Evolutionary conservation across 2,329 filamentous ascomycete species (phyloP).

Genomic region (Phyllosticta citribraziliensis): DNA sequence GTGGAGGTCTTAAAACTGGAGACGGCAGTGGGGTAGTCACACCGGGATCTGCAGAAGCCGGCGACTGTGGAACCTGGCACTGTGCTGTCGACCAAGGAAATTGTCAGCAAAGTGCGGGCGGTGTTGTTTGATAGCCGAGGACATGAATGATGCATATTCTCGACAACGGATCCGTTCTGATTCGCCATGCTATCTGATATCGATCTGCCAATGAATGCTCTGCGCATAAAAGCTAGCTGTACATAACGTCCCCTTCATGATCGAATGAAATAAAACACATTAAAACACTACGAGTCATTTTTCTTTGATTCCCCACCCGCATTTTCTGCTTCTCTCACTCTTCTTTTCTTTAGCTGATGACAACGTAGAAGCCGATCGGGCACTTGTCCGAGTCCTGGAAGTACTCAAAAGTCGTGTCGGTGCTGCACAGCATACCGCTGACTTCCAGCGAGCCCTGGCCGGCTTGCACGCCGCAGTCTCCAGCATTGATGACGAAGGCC

Average conservation of each 20-base stretch:
- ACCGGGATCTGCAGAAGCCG: background rate
- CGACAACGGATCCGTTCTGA: background rate
- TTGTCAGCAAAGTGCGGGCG: background rate
- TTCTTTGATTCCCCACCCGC: background rate
- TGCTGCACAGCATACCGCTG: constrained; percentile 15
- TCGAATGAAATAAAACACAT: background rate
- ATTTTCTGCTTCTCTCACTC: background rate
- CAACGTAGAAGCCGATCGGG: constrained; percentile 17
- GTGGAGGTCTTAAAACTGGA: background rate
- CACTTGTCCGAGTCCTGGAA: constrained; percentile 14
- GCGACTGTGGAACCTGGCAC: background rate
- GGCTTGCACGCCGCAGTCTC: constrained; percentile 14
- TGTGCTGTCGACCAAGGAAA: background rate
- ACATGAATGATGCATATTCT: background rate
- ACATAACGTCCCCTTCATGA: background rate
- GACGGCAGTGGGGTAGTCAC: background rate
- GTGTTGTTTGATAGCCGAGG: background rate
- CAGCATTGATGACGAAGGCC: constrained; percentile 14
- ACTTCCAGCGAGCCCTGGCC: constrained; percentile 13
- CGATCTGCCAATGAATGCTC: background rate
- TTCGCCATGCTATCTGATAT: background rate
- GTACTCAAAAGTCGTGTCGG: constrained; percentile 16
- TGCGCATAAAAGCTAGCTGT: background rate
- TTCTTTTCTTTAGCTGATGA: constrained; percentile 6
- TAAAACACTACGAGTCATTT: background rate